Evolutionary conservation across 148 eudicot genomes (phyloP).

Genomic region (Rhododendron vialii): DNA sequence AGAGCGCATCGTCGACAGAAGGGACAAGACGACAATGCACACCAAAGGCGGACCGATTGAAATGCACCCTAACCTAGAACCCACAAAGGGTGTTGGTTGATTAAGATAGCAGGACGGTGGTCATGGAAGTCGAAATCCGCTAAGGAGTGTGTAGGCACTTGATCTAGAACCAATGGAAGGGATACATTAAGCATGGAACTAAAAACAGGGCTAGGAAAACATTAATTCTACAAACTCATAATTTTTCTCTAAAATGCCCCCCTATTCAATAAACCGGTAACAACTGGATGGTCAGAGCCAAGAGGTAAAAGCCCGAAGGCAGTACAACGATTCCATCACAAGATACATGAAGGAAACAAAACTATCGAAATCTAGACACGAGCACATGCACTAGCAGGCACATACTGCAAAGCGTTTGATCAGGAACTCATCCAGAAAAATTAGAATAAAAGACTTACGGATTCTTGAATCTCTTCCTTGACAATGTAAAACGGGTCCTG

Average conservation of each 20-base stretch:
- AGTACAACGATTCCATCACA: background rate
- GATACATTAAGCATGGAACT: background rate
- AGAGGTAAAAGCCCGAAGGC: background rate
- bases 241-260: background rate
- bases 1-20: too few species aligned
- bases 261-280: background rate
- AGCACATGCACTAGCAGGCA: background rate
- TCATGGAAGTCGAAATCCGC: background rate
- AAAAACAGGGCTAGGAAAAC: background rate
- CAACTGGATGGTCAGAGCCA: background rate
- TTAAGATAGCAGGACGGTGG: too few species aligned
- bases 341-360: background rate
- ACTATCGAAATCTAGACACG: background rate
- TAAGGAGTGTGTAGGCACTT: background rate
- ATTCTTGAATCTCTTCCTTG: conserved; percentile 88
- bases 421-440: background rate
- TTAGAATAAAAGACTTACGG: conserved; percentile 39
- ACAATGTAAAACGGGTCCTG: conserved; percentile 95
- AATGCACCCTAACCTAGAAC: background rate
- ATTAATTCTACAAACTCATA: background rate
- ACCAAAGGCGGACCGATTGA: background rate
- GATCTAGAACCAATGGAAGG: background rate
- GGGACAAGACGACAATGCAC: too few species aligned
- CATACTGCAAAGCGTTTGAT: background rate
- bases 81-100: background rate